Base-by-base conservation (phyloP, 345 rosid species). In the Gossypium australe region DNA sequence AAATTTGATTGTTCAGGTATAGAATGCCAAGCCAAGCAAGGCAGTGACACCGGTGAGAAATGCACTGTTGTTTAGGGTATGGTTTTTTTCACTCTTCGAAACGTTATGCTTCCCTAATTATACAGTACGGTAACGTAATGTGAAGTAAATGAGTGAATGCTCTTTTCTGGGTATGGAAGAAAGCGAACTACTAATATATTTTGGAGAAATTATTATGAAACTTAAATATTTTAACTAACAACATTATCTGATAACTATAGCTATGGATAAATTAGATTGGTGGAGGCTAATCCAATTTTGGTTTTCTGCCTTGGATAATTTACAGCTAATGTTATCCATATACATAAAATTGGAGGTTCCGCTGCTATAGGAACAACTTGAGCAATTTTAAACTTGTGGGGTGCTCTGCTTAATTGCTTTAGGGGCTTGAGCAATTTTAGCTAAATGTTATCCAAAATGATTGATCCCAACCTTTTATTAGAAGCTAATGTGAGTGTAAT, bases 61-160 rank as follows among this genome's bases (percentile, higher is more conserved):
- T 94, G 98, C 85, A 91, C 98, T 59, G 98, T 94, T 72, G 98
- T 97, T 80, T 92, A 97, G 98, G 98, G 98, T 94, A 85, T 67
- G 80, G 78, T 67, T 17, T 65, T 18, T 11, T 52, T 27, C 53
- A 9, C 22, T 22, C 27, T 34, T 3, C 6, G 5, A 34, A 34
- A 34, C 38, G 5, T 34, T 34, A 34, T 34, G 38, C 6, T 34
- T 34, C 38, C 38, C 6, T 4, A 65, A 67, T 47, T 45, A 64
- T 9, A 9, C 41, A 10, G 14, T 25, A 9, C 9, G 10, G 2
- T 47, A 22, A 47, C 13, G 7, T 59, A 12, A 22, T 41, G 75
- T 48, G 17, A 65, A 43, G 29, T 11, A 11, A 24, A 10, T 24
- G 17, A 44, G 29, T 44, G 51, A 10, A 9, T 57, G 24, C 29